A percentile compares a stretch with the other conserved stretches of the same genome.
phyloP scores from a whole-genome alignment of 306 rosid species.

The Pyrus bretschneideri region DNA sequence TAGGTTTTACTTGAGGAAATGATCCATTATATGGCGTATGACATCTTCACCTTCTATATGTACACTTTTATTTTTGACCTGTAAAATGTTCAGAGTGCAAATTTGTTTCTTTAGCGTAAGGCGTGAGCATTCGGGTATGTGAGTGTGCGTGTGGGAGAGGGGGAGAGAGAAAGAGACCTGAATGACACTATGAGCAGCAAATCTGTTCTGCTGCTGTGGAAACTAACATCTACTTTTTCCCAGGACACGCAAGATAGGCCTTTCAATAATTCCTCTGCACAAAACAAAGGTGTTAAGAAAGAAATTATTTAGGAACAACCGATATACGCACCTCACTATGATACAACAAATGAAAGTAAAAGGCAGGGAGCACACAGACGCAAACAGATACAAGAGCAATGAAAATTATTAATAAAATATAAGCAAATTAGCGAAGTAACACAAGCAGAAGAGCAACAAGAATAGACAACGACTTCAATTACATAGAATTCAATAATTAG shows the following conservation, averaged over 20 bases:
- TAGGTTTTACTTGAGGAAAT: constrained; percentile 48
- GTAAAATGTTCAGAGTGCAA: constrained; percentile 10
- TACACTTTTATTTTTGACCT: constrained; percentile 69
- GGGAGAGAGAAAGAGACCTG: constrained; percentile 46
- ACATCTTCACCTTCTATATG: constrained; percentile 96
- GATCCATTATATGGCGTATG: constrained; percentile 79
- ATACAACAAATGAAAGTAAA: neutral
- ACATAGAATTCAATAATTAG: neutral
- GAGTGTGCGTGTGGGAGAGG: neutral
- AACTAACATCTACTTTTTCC: constrained; percentile 97
- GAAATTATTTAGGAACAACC: neutral
- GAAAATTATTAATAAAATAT: neutral
- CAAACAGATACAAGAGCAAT: neutral
- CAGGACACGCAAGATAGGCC: constrained; percentile 81
- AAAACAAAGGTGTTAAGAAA: neutral
- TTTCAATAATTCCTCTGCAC: constrained; percentile 77
- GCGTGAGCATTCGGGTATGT: neutral
- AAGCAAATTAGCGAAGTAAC: neutral
- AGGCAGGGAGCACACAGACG: neutral
- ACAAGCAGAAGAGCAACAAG: neutral
- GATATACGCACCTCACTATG: neutral
- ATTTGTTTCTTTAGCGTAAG: neutral
- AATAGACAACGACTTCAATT: neutral
- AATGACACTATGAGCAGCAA: constrained; percentile 95
- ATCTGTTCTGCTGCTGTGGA: constrained; percentile 61